These are phyloP conservation scores for Trichoderma sp. DNA, from an alignment of 2,329 filamentous ascomycete genomes.

Conservation along the genomic window DNA sequence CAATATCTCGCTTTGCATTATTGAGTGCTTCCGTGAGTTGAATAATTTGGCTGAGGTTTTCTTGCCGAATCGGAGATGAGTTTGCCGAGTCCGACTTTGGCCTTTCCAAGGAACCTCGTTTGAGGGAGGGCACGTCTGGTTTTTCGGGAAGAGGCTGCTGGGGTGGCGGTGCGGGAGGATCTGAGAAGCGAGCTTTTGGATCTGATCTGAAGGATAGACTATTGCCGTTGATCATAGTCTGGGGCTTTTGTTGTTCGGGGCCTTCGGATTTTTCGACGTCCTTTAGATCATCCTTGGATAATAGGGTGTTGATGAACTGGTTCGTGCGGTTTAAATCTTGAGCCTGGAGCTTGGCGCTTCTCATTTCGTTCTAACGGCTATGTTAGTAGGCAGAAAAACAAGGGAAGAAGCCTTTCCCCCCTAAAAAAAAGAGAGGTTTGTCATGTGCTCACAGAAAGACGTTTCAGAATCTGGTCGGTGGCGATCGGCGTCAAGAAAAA, in stretches of 20 bases:
- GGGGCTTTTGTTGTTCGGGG: slow-evolving; percentile 46
- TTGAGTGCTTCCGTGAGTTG: slow-evolving; percentile 82
- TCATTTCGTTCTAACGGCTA: slow-evolving; percentile 72
- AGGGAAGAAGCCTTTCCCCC: neutral
- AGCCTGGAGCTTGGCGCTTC: slow-evolving; percentile 80
- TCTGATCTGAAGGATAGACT: slow-evolving; percentile 62
- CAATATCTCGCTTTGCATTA: slow-evolving; percentile 80
- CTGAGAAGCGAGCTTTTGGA: slow-evolving; percentile 79
- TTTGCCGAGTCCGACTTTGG: slow-evolving; percentile 55
- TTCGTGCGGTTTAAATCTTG: slow-evolving; percentile 80
- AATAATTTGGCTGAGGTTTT: slow-evolving; percentile 69
- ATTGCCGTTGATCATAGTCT: slow-evolving; percentile 50
- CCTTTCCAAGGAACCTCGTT: slow-evolving; percentile 72
- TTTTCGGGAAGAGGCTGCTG: slow-evolving; percentile 93
- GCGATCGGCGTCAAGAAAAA: slow-evolving; percentile 87
- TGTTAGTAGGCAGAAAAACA: slow-evolving; percentile 24
- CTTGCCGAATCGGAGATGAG: slow-evolving; percentile 57
- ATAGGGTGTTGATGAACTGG: slow-evolving; percentile 72
- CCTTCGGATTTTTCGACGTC: slow-evolving; percentile 52
- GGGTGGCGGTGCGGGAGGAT: slow-evolving; percentile 88
- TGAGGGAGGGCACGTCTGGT: slow-evolving; percentile 73
- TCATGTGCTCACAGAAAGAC: slow-evolving; percentile 34
- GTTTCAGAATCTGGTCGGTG: slow-evolving; percentile 89
- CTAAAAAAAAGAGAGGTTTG: neutral
- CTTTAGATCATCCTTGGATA: slow-evolving; percentile 67